phyloP scores from a whole-genome alignment of 306 rosid species.

The Sechiopsis laciniata region DNA sequence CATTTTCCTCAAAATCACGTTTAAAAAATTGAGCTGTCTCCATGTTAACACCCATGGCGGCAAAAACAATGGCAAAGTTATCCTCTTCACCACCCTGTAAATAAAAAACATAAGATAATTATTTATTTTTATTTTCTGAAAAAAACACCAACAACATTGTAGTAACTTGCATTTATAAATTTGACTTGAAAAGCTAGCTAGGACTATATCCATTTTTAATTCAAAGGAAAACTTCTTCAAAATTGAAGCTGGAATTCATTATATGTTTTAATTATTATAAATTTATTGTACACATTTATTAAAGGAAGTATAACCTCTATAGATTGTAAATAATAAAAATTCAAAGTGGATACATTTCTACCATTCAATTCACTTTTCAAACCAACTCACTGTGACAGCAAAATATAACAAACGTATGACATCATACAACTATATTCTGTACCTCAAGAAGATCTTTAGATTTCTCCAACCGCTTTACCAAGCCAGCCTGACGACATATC shows the following conservation, averaged over 20 bases:
- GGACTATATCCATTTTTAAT: background rate
- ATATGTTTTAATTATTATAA: background rate
- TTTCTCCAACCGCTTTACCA: conserved; percentile 94
- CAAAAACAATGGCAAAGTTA: conserved; percentile 98
- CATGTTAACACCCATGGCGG: conserved; percentile 99
- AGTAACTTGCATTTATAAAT: background rate
- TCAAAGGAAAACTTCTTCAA: conserved; percentile 6
- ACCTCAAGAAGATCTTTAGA: conserved; percentile 91
- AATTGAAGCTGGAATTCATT: conserved; percentile 5
- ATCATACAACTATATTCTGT: conserved; percentile 14
- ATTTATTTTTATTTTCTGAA: too few relatives aligned
- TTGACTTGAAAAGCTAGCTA: background rate
- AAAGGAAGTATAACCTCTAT: background rate
- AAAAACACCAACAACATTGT: too few relatives aligned
- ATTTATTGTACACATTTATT: background rate
- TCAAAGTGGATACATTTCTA: background rate
- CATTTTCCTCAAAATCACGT: conserved; percentile 99
- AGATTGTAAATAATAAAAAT: background rate
- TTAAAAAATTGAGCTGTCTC: conserved; percentile 98
- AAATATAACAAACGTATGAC: background rate
- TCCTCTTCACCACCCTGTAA: conserved; percentile 72
- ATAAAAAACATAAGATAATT: conserved; percentile 14
- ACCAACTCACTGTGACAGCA: background rate
- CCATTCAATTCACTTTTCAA: background rate
- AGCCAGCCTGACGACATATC: conserved; percentile 99